Percentiles rank a stretch among this genome's conserved stretches.
Evolutionary conservation across 2,329 filamentous ascomycete genomes (phyloP).

Genomic region (Cytospora paraplurivora): DNA sequence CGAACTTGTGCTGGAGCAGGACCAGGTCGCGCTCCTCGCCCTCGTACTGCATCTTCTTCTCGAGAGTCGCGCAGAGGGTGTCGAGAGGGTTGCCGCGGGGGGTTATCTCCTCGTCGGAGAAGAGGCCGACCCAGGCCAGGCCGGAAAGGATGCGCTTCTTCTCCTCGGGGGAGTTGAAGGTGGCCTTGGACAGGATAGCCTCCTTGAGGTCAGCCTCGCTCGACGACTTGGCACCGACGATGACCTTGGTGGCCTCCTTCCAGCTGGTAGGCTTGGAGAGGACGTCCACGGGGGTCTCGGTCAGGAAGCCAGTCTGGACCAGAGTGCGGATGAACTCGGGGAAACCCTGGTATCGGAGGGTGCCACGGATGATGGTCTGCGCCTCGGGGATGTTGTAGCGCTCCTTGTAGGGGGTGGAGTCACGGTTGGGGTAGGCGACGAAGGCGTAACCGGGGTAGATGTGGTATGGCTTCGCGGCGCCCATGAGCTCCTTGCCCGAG

Average conservation of each 20-base stretch:
- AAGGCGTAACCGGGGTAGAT: constrained; percentile 89
- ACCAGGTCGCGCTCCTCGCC: constrained; percentile 83
- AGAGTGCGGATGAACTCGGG: constrained; percentile 86
- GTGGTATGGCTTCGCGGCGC: constrained; percentile 81
- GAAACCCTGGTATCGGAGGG: constrained; percentile 86
- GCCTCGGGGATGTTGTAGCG: constrained; percentile 92
- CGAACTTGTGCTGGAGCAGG: constrained; percentile 80
- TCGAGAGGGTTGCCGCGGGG: constrained; percentile 81
- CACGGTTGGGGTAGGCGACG: constrained; percentile 91
- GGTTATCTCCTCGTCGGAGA: constrained; percentile 69
- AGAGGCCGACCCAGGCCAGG: constrained; percentile 69
- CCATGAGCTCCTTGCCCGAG: constrained; percentile 74
- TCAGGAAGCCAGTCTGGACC: constrained; percentile 87
- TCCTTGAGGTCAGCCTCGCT: constrained; percentile 69
- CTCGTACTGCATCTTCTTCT: constrained; percentile 87
- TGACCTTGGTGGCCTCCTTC: constrained; percentile 81
- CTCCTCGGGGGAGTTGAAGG: constrained; percentile 66
- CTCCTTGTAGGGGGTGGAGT: constrained; percentile 82
- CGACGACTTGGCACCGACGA: constrained; percentile 69
- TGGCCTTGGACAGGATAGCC: constrained; percentile 74
- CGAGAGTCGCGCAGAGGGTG: constrained; percentile 85
- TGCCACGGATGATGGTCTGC: constrained; percentile 78
- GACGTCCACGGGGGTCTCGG: constrained; percentile 65
- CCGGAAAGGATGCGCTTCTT: constrained; percentile 70
- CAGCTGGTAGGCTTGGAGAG: constrained; percentile 71